These are phyloP conservation scores for Hypomontagnella submonticulosa DNA, from an alignment of 495 filamentous ascomycete genomes.

Conservation along the genomic window DNA sequence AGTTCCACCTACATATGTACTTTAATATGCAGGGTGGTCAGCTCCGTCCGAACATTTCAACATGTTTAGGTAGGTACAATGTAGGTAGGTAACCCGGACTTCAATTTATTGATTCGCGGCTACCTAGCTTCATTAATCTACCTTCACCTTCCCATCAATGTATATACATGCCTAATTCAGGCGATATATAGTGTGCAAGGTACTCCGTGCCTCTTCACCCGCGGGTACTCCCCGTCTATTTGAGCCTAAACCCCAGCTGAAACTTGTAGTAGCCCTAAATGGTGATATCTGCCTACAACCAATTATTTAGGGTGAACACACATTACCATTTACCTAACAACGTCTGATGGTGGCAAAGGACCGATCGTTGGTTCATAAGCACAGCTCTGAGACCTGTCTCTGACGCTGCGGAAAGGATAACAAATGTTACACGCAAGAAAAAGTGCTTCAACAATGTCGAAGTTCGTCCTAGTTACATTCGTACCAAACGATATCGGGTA, in stretches of 20 bases:
- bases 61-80: neutral
- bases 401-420: constrained; percentile 2
- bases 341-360: neutral
- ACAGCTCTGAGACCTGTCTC: constrained; percentile 5
- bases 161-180: too few species aligned
- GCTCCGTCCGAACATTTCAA: constrained; percentile 18
- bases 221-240: constrained; percentile 16
- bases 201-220: constrained; percentile 8
- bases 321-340: neutral
- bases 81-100: constrained; percentile 13
- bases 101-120: constrained; percentile 8
- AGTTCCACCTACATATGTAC: constrained; percentile 2
- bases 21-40: neutral
- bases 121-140: neutral
- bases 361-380: neutral
- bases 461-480: constrained; percentile 4
- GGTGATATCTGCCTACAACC: neutral
- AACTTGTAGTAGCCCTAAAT: constrained; percentile 18
- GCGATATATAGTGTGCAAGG: too few species aligned
- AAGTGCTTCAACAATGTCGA: constrained; percentile 18
- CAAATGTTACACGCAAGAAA: constrained; percentile 13
- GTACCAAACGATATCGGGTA: constrained; percentile 21
- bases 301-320: neutral
- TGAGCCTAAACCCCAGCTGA: constrained; percentile 38
- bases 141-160: too few species aligned